Percentiles rank a stretch among this genome's conserved stretches.
phyloP scores from a whole-genome alignment of 805 yeast genomes.

The Phaffomyces antillensis region DNA sequence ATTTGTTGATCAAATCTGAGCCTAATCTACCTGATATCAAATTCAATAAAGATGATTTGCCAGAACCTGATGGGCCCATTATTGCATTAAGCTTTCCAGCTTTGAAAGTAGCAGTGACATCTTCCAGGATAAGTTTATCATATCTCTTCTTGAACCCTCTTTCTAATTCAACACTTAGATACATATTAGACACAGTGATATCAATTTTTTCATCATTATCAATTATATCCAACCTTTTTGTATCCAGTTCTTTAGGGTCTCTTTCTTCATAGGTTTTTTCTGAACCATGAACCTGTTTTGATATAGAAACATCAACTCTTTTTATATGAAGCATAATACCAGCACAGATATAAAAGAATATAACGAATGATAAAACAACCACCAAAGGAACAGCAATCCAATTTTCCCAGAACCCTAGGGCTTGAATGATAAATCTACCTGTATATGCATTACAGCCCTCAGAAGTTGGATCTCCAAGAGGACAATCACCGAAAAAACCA shows the following conservation, averaged over 20 bases:
- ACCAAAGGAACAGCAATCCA: constrained; percentile 67
- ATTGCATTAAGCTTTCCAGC: constrained; percentile 54
- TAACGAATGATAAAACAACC: constrained; percentile 49
- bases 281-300: constrained; percentile 14
- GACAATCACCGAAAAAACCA: constrained; percentile 56
- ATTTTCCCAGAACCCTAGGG: constrained; percentile 52
- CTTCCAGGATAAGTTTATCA: constrained; percentile 15
- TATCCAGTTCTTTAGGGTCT: background rate
- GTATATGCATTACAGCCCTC: constrained; percentile 38
- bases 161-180: constrained; percentile 10
- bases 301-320: constrained; percentile 26
- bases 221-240: background rate
- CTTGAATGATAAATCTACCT: constrained; percentile 46
- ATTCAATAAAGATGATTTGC: constrained; percentile 64
- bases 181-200: constrained; percentile 9
- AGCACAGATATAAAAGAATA: constrained; percentile 45
- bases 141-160: background rate
- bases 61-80: constrained; percentile 80
- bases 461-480: constrained; percentile 21
- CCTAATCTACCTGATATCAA: constrained; percentile 53
- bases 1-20: constrained; percentile 24
- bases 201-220: constrained; percentile 10
- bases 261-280: constrained; percentile 3
- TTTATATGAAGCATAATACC: constrained; percentile 41
- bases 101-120: constrained; percentile 19